These are phyloP conservation scores for Sclerotinia sclerotiorum DNA, from an alignment of 2,329 filamentous ascomycete species.

Conservation along the genomic window DNA sequence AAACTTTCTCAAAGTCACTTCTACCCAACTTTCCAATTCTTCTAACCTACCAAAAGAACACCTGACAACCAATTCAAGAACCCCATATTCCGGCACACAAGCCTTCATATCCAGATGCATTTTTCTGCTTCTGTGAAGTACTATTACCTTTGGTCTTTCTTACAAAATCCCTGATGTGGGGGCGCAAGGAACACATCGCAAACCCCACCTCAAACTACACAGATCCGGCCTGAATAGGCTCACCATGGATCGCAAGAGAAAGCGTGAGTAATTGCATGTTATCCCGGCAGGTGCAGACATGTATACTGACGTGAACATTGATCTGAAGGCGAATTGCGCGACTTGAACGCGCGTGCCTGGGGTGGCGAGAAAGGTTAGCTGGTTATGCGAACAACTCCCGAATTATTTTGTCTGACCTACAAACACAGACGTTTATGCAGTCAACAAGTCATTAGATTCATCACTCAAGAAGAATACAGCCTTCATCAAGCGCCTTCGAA, in stretches of 20 bases:
- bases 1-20: slow-evolving; percentile 8
- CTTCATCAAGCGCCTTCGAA: slow-evolving; percentile 94
- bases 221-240: slow-evolving; percentile 30
- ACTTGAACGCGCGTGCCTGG: slow-evolving; percentile 86
- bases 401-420: slow-evolving; percentile 27
- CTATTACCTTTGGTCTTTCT: slow-evolving; percentile 38
- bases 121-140: slow-evolving; percentile 38
- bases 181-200: slow-evolving; percentile 36
- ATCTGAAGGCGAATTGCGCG: slow-evolving; percentile 77
- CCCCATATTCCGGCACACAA: background rate
- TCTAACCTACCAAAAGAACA: background rate
- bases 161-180: slow-evolving; percentile 42
- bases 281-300: slow-evolving; percentile 3
- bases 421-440: slow-evolving; percentile 41
- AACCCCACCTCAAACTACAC: slow-evolving; percentile 30
- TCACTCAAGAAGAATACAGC: slow-evolving; percentile 97
- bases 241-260: slow-evolving; percentile 63
- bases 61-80: slow-evolving; percentile 11
- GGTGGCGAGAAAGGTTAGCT: slow-evolving; percentile 76
- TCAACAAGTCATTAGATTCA: slow-evolving; percentile 81
- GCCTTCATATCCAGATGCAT: slow-evolving; percentile 41
- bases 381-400: slow-evolving; percentile 8
- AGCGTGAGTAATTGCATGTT: slow-evolving; percentile 49
- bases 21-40: background rate
- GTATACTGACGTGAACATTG: slow-evolving; percentile 29